phyloP scores from a whole-genome alignment of 768 basidiomycete species.

The Suillus americanus region DNA sequence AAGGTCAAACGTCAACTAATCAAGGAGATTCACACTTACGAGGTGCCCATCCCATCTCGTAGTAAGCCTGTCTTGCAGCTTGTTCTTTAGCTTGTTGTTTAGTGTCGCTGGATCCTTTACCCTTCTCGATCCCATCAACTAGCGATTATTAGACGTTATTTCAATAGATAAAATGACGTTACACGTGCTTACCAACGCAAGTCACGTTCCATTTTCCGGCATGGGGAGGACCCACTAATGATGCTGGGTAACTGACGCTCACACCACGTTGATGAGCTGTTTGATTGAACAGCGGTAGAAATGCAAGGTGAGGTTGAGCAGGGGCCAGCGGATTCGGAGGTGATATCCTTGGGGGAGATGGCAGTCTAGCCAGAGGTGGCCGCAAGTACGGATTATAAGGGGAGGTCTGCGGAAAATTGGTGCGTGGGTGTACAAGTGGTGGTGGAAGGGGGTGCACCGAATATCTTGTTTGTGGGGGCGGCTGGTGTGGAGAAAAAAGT shows the following conservation, averaged over 20 bases:
- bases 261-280: constrained; percentile 66
- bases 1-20: not conserved
- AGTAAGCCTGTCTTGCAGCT: constrained; percentile 69
- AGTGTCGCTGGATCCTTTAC: constrained; percentile 60
- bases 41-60: constrained; percentile 73
- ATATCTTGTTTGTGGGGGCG: constrained; percentile 30
- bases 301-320: constrained; percentile 62
- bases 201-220: constrained; percentile 65
- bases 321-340: constrained; percentile 58
- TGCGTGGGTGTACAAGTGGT: constrained; percentile 16
- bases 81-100: constrained; percentile 81
- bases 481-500: constrained; percentile 27
- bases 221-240: constrained; percentile 65
- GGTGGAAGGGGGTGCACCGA: constrained; percentile 20
- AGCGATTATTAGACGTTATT: constrained; percentile 7
- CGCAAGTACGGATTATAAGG: constrained; percentile 31
- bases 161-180: not conserved
- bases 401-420: constrained; percentile 15
- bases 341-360: constrained; percentile 36
- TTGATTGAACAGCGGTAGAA: constrained; percentile 75
- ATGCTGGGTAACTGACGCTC: constrained; percentile 57
- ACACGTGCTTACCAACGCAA: constrained; percentile 60
- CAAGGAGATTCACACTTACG: constrained; percentile 26
- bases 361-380: constrained; percentile 25
- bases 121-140: constrained; percentile 74